phyloP scores from a whole-genome alignment of 495 filamentous ascomycete species.

The Lichenothelia convexa region DNA sequence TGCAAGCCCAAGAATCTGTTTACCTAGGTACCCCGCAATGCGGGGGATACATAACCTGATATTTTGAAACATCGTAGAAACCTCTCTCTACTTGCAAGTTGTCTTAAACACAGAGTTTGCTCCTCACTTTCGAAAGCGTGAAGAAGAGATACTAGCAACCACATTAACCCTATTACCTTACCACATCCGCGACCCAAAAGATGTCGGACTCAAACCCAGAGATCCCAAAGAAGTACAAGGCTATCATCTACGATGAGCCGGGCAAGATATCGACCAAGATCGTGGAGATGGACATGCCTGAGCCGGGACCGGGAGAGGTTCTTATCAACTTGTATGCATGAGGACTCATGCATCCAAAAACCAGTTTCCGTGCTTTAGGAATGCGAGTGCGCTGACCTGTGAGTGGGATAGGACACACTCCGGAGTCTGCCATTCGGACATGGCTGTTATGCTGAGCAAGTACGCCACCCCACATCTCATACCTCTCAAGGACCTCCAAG shows the following conservation, averaged over 20 bases:
- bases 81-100: too few relatives aligned
- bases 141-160: too few relatives aligned
- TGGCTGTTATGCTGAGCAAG: conserved; percentile 37
- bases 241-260: conserved; percentile 48
- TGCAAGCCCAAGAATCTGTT: too few relatives aligned
- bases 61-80: too few relatives aligned
- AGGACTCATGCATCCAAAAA: neutral
- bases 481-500: neutral
- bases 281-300: conserved; percentile 44
- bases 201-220: too few relatives aligned
- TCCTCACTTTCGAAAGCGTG: too few relatives aligned
- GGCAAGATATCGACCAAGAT: conserved; percentile 51
- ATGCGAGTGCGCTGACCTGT: neutral
- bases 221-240: conserved; percentile 52
- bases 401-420: conserved; percentile 35
- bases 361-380: neutral
- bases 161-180: too few relatives aligned
- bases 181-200: too few relatives aligned
- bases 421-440: conserved; percentile 54
- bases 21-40: too few relatives aligned
- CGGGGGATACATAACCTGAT: too few relatives aligned
- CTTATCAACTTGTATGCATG: conserved; percentile 41
- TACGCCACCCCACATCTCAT: neutral
- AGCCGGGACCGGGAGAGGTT: conserved; percentile 45
- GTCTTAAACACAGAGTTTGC: too few relatives aligned